Percentiles rank a stretch among this genome's conserved stretches.
phyloP scores from a whole-genome alignment of 163 green algal species.

The Prototheca wickerhamii region DNA sequence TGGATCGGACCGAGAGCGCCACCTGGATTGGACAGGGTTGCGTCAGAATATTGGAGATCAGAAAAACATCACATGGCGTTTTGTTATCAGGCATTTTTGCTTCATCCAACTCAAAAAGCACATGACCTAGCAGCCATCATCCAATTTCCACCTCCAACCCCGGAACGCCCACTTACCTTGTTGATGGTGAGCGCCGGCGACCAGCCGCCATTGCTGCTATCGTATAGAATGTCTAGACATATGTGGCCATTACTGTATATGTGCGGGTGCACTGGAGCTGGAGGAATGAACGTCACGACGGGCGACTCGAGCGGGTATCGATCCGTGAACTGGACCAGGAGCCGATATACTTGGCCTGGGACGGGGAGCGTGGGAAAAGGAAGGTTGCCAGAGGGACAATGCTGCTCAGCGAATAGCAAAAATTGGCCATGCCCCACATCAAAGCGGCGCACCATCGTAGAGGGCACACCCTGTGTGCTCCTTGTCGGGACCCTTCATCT shows the following conservation, averaged over 20 bases:
- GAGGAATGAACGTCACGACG: conserved; percentile 63
- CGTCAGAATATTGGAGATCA: not conserved
- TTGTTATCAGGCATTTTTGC: too few species aligned
- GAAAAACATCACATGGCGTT: not conserved
- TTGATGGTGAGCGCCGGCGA: conserved; percentile 75
- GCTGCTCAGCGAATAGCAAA: too few species aligned
- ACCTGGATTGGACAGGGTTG: conserved; percentile 16
- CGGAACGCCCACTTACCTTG: conserved; percentile 32
- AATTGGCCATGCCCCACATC: too few species aligned
- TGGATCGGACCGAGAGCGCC: conserved; percentile 62
- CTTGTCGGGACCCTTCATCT: conserved; percentile 53
- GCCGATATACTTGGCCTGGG: conserved; percentile 30
- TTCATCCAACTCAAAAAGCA: too few species aligned
- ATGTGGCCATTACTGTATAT: conserved; percentile 72
- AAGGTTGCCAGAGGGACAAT: not conserved
- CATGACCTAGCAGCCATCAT: not conserved
- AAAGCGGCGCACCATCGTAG: conserved; percentile 52
- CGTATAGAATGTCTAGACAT: conserved; percentile 68
- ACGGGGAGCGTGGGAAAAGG: too few species aligned
- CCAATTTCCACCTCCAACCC: not conserved
- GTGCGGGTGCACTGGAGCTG: conserved; percentile 57
- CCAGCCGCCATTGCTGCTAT: conserved; percentile 65
- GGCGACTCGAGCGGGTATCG: conserved; percentile 72
- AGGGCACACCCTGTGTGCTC: conserved; percentile 32
- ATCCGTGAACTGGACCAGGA: conserved; percentile 54